Conservation (phyloP, 768 basidiomycete species). For the Guyanaporus albipodus region DNA sequence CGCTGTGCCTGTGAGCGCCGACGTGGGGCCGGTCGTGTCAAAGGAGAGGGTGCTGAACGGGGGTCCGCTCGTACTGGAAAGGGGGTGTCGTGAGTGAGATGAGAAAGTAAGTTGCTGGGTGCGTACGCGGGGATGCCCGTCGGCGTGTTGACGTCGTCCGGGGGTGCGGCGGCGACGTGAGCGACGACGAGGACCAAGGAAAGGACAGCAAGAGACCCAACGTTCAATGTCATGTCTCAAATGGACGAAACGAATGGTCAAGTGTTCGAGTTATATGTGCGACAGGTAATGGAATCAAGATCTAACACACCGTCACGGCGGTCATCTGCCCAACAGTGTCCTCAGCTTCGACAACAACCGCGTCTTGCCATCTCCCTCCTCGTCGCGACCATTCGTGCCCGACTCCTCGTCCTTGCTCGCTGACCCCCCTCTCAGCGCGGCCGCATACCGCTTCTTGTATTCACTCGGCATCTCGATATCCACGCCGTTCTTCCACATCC, state of each 20-base stretch:
- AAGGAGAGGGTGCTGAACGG: conserved; percentile 18
- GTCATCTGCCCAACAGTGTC: conserved; percentile 6
- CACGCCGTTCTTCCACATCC: conserved; percentile 68
- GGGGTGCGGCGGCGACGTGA: conserved; percentile 9
- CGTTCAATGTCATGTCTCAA: conserved; percentile 8
- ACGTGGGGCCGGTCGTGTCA: conserved; percentile 21
- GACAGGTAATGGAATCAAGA: no score
- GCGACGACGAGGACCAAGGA: conserved; percentile 4
- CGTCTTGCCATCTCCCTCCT: background rate
- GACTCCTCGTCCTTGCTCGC: background rate
- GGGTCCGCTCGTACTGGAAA: conserved; percentile 25
- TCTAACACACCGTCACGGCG: no score
- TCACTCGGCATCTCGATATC: conserved; percentile 67
- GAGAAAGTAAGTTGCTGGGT: no score
- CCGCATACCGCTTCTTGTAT: conserved; percentile 68
- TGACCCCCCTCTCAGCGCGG: conserved; percentile 7
- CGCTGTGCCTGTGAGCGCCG: conserved; percentile 15
- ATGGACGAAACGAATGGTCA: conserved; percentile 5
- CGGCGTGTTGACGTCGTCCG: conserved; percentile 1
- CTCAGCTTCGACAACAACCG: conserved; percentile 6
- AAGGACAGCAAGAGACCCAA: no score
- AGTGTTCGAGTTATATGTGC: no score
- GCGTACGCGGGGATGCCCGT: conserved; percentile 23
- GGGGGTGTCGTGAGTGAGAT: no score
- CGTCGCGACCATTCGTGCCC: background rate